These are phyloP conservation scores for Trichoderma orchidacearum DNA, from an alignment of 495 filamentous ascomycete species.

Conservation along the genomic window DNA sequence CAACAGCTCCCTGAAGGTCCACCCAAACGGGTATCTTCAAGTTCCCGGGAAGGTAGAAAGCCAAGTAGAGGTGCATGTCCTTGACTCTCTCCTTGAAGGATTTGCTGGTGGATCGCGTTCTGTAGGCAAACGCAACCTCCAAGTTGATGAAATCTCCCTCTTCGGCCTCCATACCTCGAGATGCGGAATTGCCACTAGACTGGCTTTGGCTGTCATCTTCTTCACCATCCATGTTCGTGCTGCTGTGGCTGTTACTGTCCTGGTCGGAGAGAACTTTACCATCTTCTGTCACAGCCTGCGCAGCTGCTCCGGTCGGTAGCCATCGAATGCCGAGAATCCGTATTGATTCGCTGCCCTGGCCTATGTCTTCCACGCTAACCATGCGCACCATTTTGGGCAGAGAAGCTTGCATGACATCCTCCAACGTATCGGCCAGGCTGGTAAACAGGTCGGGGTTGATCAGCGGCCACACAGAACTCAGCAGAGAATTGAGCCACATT, in stretches of 20 bases:
- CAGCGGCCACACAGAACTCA: constrained; percentile 51
- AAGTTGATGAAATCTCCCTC: constrained; percentile 61
- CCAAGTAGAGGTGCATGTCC: constrained; percentile 55
- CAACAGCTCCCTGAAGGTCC: constrained; percentile 72
- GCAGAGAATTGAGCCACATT: constrained; percentile 51
- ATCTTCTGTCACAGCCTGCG: constrained; percentile 38
- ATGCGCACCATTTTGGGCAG: constrained; percentile 49
- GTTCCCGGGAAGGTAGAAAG: constrained; percentile 49
- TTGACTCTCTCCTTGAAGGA: constrained; percentile 46
- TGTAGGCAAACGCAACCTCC: constrained; percentile 57
- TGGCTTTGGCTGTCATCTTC: constrained; percentile 16
- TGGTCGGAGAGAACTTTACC: constrained; percentile 28
- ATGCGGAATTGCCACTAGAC: constrained; percentile 32
- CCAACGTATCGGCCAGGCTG: constrained; percentile 47
- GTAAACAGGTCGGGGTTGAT: constrained; percentile 59
- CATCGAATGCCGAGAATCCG: constrained; percentile 51
- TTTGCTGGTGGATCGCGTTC: constrained; percentile 39
- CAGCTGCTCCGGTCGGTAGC: constrained; percentile 52
- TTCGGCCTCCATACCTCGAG: constrained; percentile 58
- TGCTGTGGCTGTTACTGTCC: constrained; percentile 11
- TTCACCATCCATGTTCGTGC: constrained; percentile 24
- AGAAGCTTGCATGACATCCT: constrained; percentile 61
- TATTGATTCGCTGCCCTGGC: constrained; percentile 52
- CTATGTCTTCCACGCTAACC: constrained; percentile 56
- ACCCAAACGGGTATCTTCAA: constrained; percentile 42